phyloP scores from a whole-genome alignment of 1,139 yeast genomes.

The Scheffersomyces titani region DNA sequence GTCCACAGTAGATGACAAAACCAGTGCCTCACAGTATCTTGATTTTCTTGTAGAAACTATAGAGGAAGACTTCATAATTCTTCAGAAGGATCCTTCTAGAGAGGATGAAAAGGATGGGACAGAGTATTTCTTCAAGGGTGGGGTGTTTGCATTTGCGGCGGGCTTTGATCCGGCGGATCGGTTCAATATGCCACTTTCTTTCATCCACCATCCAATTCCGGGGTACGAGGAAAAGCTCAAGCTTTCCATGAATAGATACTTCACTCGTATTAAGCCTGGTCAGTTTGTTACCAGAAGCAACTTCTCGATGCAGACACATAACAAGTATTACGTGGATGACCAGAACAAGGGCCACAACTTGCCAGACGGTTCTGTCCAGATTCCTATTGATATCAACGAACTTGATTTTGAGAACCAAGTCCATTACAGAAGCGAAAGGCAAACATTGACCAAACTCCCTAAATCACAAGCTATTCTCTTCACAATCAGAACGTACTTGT shows the following conservation, averaged over 20 bases:
- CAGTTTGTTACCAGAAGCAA: slow-evolving; percentile 61
- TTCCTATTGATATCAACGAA: slow-evolving; percentile 39
- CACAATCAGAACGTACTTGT: slow-evolving; percentile 64
- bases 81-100: slow-evolving; percentile 49
- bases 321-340: slow-evolving; percentile 50
- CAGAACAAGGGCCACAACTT: slow-evolving; percentile 50
- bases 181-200: slow-evolving; percentile 53
- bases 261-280: slow-evolving; percentile 48
- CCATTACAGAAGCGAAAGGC: slow-evolving; percentile 64
- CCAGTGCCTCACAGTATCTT: slow-evolving; percentile 36
- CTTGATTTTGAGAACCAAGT: slow-evolving; percentile 57
- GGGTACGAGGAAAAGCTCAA: slow-evolving; percentile 56
- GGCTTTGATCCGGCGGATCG: slow-evolving; percentile 69
- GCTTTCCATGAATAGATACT: slow-evolving; percentile 62
- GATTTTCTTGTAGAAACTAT: slow-evolving; percentile 46
- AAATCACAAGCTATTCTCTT: slow-evolving; percentile 54
- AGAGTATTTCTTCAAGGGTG: slow-evolving; percentile 66
- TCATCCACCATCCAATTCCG: slow-evolving; percentile 66
- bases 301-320: slow-evolving; percentile 63
- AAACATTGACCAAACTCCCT: slow-evolving; percentile 60
- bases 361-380: slow-evolving; percentile 23
- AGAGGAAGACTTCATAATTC: slow-evolving; percentile 68
- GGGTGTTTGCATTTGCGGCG: slow-evolving; percentile 69
- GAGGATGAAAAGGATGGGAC: slow-evolving; percentile 42
- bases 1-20: slow-evolving; percentile 10